These are phyloP conservation scores for Crithidia mellificae DNA, from an alignment of 208 protist genomes.

Conservation along the genomic window DNA sequence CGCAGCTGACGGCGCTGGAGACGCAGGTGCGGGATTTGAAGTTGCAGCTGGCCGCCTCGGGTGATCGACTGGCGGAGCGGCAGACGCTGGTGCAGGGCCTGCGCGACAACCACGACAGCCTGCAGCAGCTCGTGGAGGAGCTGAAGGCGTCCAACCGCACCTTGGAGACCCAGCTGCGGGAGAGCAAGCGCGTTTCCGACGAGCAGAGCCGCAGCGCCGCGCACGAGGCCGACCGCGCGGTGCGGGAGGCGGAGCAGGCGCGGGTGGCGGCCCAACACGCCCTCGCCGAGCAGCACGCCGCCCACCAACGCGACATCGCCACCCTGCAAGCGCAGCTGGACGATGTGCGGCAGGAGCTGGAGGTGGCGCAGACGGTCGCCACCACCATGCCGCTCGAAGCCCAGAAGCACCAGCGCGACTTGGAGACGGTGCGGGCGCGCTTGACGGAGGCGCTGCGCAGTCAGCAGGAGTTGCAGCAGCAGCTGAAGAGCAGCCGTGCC, in stretches of 20 bases:
- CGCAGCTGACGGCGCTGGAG: conserved; percentile 28
- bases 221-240: conserved; percentile 28
- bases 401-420: conserved; percentile 43
- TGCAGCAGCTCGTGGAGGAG: conserved; percentile 32
- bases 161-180: conserved; percentile 21
- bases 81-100: conserved; percentile 22
- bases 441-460: conserved; percentile 40
- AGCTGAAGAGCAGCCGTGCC: conserved; percentile 35
- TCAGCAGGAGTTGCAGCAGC: conserved; percentile 35
- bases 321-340: conserved; percentile 33
- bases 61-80: conserved; percentile 27
- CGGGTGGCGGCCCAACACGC: conserved; percentile 26
- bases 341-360: conserved; percentile 38
- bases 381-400: conserved; percentile 48
- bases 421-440: conserved; percentile 47
- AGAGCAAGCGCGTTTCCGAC: conserved; percentile 14
- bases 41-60: conserved; percentile 32
- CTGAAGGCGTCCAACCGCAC: conserved; percentile 21
- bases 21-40: conserved; percentile 38
- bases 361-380: conserved; percentile 54
- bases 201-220: conserved; percentile 28
- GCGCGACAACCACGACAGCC: conserved; percentile 13
- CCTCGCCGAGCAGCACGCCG: conserved; percentile 21
- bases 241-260: conserved; percentile 35
- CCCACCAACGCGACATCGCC: conserved; percentile 32